Conservation (phyloP, 345 rosid genomes). For the thale cress (Arabidopsis thaliana) region DNA sequence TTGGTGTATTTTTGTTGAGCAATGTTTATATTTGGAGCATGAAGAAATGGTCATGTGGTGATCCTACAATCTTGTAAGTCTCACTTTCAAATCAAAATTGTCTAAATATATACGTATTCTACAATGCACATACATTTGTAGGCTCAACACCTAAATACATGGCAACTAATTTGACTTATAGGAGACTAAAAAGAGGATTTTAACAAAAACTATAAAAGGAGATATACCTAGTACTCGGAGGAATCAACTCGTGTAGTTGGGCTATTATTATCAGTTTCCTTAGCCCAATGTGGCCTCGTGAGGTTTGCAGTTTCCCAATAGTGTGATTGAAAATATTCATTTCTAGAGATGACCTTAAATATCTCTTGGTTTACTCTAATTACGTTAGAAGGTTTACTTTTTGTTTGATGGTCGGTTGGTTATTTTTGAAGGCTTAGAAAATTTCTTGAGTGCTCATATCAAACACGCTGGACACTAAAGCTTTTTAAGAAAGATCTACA, state of each 20-base stretch:
- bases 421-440: no score
- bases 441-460: not conserved
- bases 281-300: not conserved
- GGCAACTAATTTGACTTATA: not conserved
- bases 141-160: no score
- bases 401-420: not conserved
- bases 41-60: constrained; percentile 76
- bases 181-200: not conserved
- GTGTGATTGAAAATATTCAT: not conserved
- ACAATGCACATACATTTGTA: constrained; percentile 19
- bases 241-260: not conserved
- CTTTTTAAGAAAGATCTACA: no score
- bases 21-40: constrained; percentile 48
- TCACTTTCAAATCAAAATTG: constrained; percentile 32
- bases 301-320: not conserved
- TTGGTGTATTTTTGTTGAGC: constrained; percentile 34
- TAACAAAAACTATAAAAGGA: not conserved
- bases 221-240: not conserved
- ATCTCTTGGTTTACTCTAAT: not conserved
- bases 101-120: constrained; percentile 33
- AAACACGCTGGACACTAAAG: no score
- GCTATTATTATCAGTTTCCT: constrained; percentile 16
- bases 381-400: not conserved
- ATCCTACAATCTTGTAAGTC: constrained; percentile 57
- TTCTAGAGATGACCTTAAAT: not conserved